A percentile compares a stretch with the other conserved stretches of the same genome.
Conservation (phyloP, 768 basidiomycete species). For the Tylopilus sp. region DNA sequence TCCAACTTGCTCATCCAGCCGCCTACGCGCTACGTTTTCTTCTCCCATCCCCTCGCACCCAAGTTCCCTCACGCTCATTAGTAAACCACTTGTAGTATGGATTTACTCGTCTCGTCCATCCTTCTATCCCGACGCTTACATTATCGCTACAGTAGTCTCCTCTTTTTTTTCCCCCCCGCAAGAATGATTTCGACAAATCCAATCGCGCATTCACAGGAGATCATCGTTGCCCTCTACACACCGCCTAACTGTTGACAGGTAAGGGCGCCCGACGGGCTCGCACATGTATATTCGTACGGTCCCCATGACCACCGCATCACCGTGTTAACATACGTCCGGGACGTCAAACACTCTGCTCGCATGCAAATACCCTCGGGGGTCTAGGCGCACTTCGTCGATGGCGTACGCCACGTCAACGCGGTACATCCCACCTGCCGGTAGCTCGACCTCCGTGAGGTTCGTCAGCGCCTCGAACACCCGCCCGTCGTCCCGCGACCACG, state of each 20-base stretch:
- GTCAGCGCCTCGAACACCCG: conserved; percentile 39
- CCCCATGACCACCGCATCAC: background rate
- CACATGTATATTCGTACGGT: background rate
- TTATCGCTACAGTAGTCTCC: conserved; percentile 24
- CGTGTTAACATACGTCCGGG: background rate
- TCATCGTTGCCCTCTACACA: background rate
- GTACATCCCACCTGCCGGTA: conserved; percentile 41
- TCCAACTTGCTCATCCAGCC: conserved; percentile 13
- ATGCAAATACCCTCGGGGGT: conserved; percentile 35
- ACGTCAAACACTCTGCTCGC: conserved; percentile 20
- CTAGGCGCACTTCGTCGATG: conserved; percentile 55
- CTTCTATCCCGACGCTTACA: conserved; percentile 15
- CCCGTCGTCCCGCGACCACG: conserved; percentile 56
- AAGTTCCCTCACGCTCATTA: conserved; percentile 22
- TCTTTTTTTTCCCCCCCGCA: too few relatives aligned
- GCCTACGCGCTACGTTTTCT: conserved; percentile 1
- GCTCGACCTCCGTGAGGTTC: conserved; percentile 48
- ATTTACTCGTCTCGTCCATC: conserved; percentile 12
- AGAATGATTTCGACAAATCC: conserved; percentile 7
- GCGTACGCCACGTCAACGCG: conserved; percentile 45
- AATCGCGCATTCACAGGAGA: conserved; percentile 15
- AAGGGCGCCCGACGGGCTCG: background rate
- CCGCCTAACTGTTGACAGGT: background rate
- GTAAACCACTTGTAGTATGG: conserved; percentile 25
- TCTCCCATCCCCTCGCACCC: conserved; percentile 2